phyloP scores from a whole-genome alignment of 2,329 filamentous ascomycete species.

The Talaromyces sp. region DNA sequence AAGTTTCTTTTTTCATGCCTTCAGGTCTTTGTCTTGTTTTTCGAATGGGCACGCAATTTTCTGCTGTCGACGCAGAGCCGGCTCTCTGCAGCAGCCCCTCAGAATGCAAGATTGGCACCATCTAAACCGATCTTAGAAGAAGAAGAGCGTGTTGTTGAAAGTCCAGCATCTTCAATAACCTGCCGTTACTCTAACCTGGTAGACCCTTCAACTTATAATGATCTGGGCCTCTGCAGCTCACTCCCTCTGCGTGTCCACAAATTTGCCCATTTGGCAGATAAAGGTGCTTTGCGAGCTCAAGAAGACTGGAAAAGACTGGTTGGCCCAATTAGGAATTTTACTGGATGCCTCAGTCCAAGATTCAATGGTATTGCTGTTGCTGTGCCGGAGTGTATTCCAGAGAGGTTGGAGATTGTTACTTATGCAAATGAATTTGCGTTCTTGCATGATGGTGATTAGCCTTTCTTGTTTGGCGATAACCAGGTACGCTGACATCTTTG shows the following conservation, averaged over 20 bases:
- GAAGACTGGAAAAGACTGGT: slow-evolving; percentile 2
- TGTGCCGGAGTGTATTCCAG: slow-evolving; percentile 40
- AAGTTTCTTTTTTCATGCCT: neutral
- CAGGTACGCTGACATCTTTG: neutral
- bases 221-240: neutral
- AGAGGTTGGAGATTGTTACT: slow-evolving; percentile 38
- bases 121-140: neutral
- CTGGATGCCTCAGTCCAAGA: slow-evolving; percentile 26
- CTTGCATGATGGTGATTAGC: slow-evolving; percentile 37
- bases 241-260: neutral
- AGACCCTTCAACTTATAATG: slow-evolving; percentile 1
- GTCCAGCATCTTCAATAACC: neutral
- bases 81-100: neutral
- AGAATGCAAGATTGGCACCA: neutral
- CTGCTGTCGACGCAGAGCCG: neutral
- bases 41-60: neutral
- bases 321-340: neutral
- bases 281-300: neutral
- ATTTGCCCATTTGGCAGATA: neutral
- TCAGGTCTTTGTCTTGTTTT: neutral
- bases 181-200: neutral
- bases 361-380: slow-evolving; percentile 31
- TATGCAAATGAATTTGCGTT: slow-evolving; percentile 45
- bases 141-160: neutral
- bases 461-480: neutral